Percentiles rank a stretch among this genome's conserved stretches.
These are phyloP conservation scores for Aegilops sharonensis DNA, from an alignment of 176 grass and related monocot genomes.

Conservation along the genomic window DNA sequence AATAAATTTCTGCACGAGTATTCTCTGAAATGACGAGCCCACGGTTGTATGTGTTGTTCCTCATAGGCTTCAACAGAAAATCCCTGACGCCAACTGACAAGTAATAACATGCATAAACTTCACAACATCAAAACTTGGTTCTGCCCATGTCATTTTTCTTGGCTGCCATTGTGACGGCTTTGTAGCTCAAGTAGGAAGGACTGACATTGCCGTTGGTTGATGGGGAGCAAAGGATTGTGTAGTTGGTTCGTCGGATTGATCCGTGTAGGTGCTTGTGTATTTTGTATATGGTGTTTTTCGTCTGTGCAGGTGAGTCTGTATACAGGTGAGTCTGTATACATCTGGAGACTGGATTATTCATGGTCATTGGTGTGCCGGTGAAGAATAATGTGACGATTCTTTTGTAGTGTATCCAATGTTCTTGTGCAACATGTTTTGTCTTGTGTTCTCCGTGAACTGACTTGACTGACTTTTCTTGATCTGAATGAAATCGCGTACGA, in stretches of 20 bases:
- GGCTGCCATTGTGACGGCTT: not conserved
- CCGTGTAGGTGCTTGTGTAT: not conserved
- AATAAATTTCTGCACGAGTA: not conserved
- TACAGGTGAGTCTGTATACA: not conserved
- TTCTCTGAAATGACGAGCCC: not conserved
- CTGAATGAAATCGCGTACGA: no score
- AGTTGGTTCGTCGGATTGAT: not conserved
- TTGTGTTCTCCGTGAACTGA: not conserved
- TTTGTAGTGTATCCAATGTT: no score
- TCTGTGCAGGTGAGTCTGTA: not conserved
- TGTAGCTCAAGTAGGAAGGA: not conserved
- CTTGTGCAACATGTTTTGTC: not conserved
- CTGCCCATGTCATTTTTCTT: not conserved
- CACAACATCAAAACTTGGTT: not conserved
- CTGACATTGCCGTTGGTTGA: not conserved
- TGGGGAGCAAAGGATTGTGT: not conserved
- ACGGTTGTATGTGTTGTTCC: not conserved
- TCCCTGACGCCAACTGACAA: not conserved
- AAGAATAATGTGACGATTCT: conserved; percentile 3
- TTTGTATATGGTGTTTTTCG: conserved; percentile 11
- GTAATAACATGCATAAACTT: no score
- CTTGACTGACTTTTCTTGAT: no score
- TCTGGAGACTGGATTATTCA: conserved; percentile 14
- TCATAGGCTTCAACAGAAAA: not conserved
- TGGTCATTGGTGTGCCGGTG: not conserved